Evolutionary conservation across 129 eudicot species (phyloP).

Genomic region (Logfia minima): DNA sequence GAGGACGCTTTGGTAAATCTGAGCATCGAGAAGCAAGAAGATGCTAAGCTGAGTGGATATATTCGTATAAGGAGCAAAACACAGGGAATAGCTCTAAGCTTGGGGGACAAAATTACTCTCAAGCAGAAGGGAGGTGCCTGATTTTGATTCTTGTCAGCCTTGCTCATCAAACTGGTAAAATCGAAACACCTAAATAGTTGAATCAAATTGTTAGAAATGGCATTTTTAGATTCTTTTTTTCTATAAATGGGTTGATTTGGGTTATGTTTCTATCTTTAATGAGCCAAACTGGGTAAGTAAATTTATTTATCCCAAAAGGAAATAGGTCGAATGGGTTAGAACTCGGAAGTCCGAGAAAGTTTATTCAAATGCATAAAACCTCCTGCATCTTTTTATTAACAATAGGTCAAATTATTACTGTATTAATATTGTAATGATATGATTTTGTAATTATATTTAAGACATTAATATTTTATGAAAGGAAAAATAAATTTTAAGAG

Average conservation of each 20-base stretch:
- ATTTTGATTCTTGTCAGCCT: constrained; percentile 14
- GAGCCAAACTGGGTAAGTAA: neutral
- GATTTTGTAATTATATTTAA: neutral
- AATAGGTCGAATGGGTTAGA: neutral
- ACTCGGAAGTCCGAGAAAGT: neutral
- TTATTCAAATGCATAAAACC: neutral
- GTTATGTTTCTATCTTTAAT: too few relatives aligned
- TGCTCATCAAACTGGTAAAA: constrained; percentile 10
- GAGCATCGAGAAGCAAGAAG: constrained; percentile 85
- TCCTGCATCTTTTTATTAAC: too few relatives aligned
- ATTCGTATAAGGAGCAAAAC: constrained; percentile 98
- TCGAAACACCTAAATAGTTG: neutral
- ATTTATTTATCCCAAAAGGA: neutral
- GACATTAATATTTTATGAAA: neutral
- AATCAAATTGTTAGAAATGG: neutral
- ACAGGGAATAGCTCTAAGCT: constrained; percentile 93
- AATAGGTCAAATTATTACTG: neutral
- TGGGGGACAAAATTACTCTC: constrained; percentile 96
- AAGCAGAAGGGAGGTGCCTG: constrained; percentile 93
- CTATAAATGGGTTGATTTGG: neutral
- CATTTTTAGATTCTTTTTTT: neutral
- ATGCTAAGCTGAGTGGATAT: constrained; percentile 87
- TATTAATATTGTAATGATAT: neutral
- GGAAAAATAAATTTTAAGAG: neutral
- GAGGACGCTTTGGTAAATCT: constrained; percentile 97